These are phyloP conservation scores for Penicillium alfredii DNA, from an alignment of 495 filamentous ascomycete species.

Conservation along the genomic window DNA sequence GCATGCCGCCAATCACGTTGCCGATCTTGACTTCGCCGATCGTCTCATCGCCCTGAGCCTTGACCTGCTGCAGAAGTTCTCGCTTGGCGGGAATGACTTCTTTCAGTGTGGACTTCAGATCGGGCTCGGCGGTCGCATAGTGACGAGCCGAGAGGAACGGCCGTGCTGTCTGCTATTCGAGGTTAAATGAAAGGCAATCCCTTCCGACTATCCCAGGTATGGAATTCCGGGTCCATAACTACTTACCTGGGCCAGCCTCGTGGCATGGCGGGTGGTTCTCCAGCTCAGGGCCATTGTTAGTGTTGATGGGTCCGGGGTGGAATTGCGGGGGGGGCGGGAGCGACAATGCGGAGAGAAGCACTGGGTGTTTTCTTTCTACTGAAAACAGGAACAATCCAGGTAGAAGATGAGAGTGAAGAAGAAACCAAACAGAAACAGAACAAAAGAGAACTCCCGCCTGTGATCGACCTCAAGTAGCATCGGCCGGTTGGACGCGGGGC, in stretches of 20 bases:
- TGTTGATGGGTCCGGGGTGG: slow-evolving; percentile 18
- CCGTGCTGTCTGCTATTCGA: slow-evolving; percentile 18
- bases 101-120: slow-evolving; percentile 79
- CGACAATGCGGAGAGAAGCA: slow-evolving; percentile 13
- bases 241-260: slow-evolving; percentile 35
- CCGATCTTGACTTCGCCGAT: slow-evolving; percentile 93
- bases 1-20: slow-evolving; percentile 93
- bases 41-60: slow-evolving; percentile 71
- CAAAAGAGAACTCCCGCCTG: no score
- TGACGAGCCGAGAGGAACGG: slow-evolving; percentile 25
- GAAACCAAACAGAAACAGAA: no score
- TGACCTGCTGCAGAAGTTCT: slow-evolving; percentile 86
- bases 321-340: slow-evolving; percentile 17
- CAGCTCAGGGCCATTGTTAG: slow-evolving; percentile 29
- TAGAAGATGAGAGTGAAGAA: slow-evolving; percentile 5
- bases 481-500: slow-evolving; percentile 35
- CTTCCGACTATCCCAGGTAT: background rate
- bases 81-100: slow-evolving; percentile 85
- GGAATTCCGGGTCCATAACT: background rate
- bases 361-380: no score
- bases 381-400: slow-evolving; percentile 8
- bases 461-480: slow-evolving; percentile 14
- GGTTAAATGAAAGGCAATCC: background rate
- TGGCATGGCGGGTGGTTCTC: slow-evolving; percentile 37
- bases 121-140: slow-evolving; percentile 66